These are phyloP conservation scores for Paecilomyces niveus DNA, from an alignment of 2,329 filamentous ascomycete genomes.

Conservation along the genomic window DNA sequence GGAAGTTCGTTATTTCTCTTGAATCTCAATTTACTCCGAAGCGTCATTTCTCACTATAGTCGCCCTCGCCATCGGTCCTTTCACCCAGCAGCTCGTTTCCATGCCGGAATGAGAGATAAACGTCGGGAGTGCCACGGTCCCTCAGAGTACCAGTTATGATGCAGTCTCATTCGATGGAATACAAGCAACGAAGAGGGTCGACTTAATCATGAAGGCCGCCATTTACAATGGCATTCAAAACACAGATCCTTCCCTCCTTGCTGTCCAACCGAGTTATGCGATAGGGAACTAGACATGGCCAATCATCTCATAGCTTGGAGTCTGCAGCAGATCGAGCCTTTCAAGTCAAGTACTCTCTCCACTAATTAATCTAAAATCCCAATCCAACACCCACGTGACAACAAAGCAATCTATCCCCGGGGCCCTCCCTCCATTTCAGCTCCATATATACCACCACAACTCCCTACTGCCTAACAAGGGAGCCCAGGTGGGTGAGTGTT, in stretches of 20 bases:
- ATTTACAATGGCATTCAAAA: slow-evolving; percentile 25
- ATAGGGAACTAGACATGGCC: slow-evolving; percentile 27
- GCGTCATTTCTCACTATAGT: slow-evolving; percentile 10
- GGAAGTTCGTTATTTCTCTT: slow-evolving; percentile 21
- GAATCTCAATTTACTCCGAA: slow-evolving; percentile 14
- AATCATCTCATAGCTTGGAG: slow-evolving; percentile 21
- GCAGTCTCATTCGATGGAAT: slow-evolving; percentile 3
- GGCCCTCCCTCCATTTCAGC: too few species aligned
- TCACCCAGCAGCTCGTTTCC: slow-evolving; percentile 22
- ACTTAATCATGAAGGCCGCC: slow-evolving; percentile 17
- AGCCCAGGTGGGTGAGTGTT: too few species aligned
- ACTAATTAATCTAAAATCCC: too few species aligned
- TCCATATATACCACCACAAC: too few species aligned
- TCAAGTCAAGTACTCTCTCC: too few species aligned
- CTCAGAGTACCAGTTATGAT: slow-evolving; percentile 13
- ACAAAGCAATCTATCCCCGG: too few species aligned
- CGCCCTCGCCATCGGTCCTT: slow-evolving; percentile 20
- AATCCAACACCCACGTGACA: too few species aligned
- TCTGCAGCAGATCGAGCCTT: slow-evolving; percentile 12
- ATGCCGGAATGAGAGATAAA: slow-evolving; percentile 13
- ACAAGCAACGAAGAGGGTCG: slow-evolving; percentile 15
- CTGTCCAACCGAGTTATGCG: slow-evolving; percentile 16
- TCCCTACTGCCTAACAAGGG: too few species aligned
- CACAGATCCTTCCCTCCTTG: neutral
- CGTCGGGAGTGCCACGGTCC: slow-evolving; percentile 5